These are phyloP conservation scores for Kodamaea kakaduensis DNA, from an alignment of 805 yeast species.

Conservation along the genomic window DNA sequence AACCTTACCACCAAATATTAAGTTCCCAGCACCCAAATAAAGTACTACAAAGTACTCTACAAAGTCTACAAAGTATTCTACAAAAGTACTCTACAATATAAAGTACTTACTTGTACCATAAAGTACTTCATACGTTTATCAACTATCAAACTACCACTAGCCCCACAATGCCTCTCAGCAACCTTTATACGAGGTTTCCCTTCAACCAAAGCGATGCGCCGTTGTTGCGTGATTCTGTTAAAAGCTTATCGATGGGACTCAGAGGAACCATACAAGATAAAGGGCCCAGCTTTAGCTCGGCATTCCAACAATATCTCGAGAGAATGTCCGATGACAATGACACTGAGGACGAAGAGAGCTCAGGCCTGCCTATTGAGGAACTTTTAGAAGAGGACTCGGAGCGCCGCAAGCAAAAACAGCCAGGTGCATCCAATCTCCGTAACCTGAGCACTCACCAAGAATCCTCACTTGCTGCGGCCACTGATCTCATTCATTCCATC, in stretches of 20 bases:
- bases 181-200: constrained; percentile 13
- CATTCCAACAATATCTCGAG: constrained; percentile 8
- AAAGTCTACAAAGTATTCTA: too few species aligned
- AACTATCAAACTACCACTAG: too few species aligned
- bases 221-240: constrained; percentile 11
- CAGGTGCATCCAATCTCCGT: constrained; percentile 3
- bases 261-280: constrained; percentile 4
- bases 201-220: constrained; percentile 11
- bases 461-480: constrained; percentile 2
- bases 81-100: too few species aligned
- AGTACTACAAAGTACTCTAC: too few species aligned
- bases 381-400: constrained; percentile 2
- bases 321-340: background rate
- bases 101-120: too few species aligned
- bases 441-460: constrained; percentile 2
- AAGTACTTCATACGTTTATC: too few species aligned
- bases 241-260: constrained; percentile 6
- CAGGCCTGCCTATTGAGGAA: constrained; percentile 3
- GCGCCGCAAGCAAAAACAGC: constrained; percentile 3
- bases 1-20: too few species aligned
- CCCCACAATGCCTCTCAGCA: too few species aligned
- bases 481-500: constrained; percentile 4
- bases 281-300: constrained; percentile 6
- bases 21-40: too few species aligned
- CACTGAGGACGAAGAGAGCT: constrained; percentile 2